phyloP scores from a whole-genome alignment of 805 yeast genomes.

The Kazachstania africana region DNA sequence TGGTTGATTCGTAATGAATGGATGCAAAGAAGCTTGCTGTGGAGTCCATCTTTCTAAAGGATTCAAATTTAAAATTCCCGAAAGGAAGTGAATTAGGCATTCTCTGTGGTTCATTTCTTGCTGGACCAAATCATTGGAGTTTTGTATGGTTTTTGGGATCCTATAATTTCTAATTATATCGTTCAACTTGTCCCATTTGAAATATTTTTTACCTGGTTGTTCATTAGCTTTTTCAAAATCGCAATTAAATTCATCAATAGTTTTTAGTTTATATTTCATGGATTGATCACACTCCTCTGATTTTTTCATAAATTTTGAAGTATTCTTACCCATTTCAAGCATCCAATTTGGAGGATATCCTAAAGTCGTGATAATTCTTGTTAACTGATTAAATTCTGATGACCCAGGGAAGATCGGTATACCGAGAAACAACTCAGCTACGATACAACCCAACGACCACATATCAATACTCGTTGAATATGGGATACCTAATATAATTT shows the following conservation, averaged over 20 bases:
- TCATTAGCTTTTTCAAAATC: slow-evolving; percentile 32
- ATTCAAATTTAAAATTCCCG: slow-evolving; percentile 68
- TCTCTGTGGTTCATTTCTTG: slow-evolving; percentile 64
- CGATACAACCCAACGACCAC: slow-evolving; percentile 94
- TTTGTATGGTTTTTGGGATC: slow-evolving; percentile 42
- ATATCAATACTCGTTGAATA: slow-evolving; percentile 89
- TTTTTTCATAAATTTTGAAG: slow-evolving; percentile 42
- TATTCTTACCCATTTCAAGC: slow-evolving; percentile 89
- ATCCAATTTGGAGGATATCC: slow-evolving; percentile 91
- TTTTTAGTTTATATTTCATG: slow-evolving; percentile 30
- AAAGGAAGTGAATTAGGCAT: slow-evolving; percentile 63
- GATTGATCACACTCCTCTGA: slow-evolving; percentile 1
- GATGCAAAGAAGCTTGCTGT: slow-evolving; percentile 86
- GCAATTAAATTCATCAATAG: slow-evolving; percentile 35
- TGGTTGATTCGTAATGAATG: slow-evolving; percentile 61
- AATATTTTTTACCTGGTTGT: slow-evolving; percentile 76
- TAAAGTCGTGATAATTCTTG: slow-evolving; percentile 68
- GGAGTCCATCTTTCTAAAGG: slow-evolving; percentile 97
- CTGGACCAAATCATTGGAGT: slow-evolving; percentile 34
- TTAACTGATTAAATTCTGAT: slow-evolving; percentile 83
- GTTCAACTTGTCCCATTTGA: slow-evolving; percentile 48
- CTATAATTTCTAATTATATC: slow-evolving; percentile 74
- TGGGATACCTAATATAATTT: slow-evolving; percentile 82
- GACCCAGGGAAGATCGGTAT: slow-evolving; percentile 91
- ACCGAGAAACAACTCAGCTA: slow-evolving; percentile 83